These are phyloP conservation scores for Diaporthe australafricana DNA, from an alignment of 2,329 filamentous ascomycete genomes.

Conservation along the genomic window DNA sequence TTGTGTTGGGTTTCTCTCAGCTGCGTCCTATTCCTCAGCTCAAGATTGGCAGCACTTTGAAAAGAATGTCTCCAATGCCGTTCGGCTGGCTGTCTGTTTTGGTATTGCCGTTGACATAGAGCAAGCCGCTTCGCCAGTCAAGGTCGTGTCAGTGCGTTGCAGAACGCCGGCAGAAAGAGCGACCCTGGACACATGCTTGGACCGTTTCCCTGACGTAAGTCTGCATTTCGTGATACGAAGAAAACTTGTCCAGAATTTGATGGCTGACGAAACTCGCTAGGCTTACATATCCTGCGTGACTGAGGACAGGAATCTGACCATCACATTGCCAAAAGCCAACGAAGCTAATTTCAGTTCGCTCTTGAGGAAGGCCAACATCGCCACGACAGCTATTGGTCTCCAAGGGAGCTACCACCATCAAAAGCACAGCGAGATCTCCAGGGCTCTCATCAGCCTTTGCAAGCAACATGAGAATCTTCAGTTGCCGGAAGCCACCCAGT, in stretches of 20 bases:
- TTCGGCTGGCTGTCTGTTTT: slow-evolving; percentile 34
- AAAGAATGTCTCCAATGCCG: slow-evolving; percentile 3
- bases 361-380: slow-evolving; percentile 14
- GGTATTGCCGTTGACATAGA: slow-evolving; percentile 30
- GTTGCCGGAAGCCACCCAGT: slow-evolving; percentile 11
- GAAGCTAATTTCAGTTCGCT: slow-evolving; percentile 8
- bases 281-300: slow-evolving; percentile 35
- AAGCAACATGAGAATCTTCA: slow-evolving; percentile 16
- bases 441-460: not conserved
- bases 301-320: slow-evolving; percentile 29
- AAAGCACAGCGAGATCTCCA: slow-evolving; percentile 1
- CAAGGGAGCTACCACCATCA: slow-evolving; percentile 29
- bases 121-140: slow-evolving; percentile 12
- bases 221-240: not conserved
- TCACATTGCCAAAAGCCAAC: slow-evolving; percentile 26
- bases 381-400: slow-evolving; percentile 29
- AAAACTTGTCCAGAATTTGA: not conserved
- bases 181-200: slow-evolving; percentile 15
- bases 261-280: slow-evolving; percentile 9
- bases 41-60: slow-evolving; percentile 20
- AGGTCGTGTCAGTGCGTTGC: slow-evolving; percentile 28
- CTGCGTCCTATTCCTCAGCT: slow-evolving; percentile 20
- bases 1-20: slow-evolving; percentile 36
- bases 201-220: slow-evolving; percentile 30
- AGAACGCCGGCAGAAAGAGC: slow-evolving; percentile 26